Base-by-base conservation (phyloP, 106 monocot genomes). In the Allium fistulosum region DNA sequence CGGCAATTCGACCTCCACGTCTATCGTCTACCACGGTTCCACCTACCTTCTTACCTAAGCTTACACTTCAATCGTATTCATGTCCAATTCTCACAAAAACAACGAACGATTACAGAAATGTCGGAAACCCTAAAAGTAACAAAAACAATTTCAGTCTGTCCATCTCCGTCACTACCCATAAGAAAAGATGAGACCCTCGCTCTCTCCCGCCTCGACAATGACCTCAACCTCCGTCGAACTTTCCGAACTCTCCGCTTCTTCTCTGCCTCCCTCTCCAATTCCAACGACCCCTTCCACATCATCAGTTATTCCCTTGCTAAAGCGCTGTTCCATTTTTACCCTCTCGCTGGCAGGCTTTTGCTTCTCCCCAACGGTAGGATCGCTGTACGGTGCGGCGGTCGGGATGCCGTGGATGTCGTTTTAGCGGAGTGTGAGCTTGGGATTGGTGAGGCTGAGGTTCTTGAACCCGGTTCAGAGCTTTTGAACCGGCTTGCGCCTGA, bases 221-320 rank as follows among this genome's bases (percentile, higher is more conserved):
- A 88, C 58, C 78, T 67, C 55, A 81, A 84, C 71, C 78, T 84
- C 76, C 46, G 78, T 68, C 45, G 81, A 62, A 66, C 65, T 62
- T 71, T 88, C 66, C 84, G 88, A 63, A 84, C 88, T 17, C 76
- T 83, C 66, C 88, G 84, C 15, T 14, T 81, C 72, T 88, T 73
- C 73, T 28, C 82, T 55, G 13, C 57, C 52, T 6, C 18, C 18
- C 8, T 15, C 11, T 10, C 67, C 60, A 6, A 45, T 17, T 9
- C 69, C 26, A 9, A 2, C 53, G 73, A 76, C 37, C 79, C 70
- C 0, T 66, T 37, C 72, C 9, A 49, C 26, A 61, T 58, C 67
- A 63, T 86, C 70, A 53, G 82, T 48, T 13, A 10, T 2, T 72
- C 82, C 17, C 70, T 86, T 48, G 69, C 79, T 49, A 62, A 70